These are phyloP conservation scores for Cystoisospora suis DNA, from an alignment of 169 alveolate species.

Conservation along the genomic window DNA sequence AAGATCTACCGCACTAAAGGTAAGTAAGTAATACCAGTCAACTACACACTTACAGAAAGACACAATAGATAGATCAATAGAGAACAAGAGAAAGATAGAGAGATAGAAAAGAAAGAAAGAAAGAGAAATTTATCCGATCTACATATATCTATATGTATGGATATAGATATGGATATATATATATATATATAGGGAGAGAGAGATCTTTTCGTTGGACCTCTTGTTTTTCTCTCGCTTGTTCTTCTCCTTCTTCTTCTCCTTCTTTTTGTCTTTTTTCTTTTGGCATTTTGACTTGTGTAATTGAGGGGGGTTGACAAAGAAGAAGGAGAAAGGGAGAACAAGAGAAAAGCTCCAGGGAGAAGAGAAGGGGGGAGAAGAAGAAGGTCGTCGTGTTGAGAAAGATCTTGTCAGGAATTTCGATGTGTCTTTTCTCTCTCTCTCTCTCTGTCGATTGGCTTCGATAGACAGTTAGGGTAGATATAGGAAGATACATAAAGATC, in stretches of 20 bases:
- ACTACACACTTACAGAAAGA: not conserved
- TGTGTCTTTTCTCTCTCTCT: not conserved
- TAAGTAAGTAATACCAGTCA: not conserved
- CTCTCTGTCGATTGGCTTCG: not conserved
- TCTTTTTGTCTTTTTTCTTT: not conserved
- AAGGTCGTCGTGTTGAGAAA: not conserved
- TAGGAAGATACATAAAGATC: no score
- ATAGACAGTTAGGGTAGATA: no score
- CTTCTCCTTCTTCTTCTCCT: not conserved
- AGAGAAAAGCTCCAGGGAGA: no score
- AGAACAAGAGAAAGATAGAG: not conserved
- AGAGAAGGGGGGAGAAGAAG: no score
- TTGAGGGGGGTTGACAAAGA: no score
- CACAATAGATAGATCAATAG: not conserved
- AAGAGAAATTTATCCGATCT: not conserved
- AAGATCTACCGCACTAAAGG: constrained; percentile 60
- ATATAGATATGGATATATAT: not conserved
- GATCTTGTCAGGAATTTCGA: not conserved
- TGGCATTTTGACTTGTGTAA: not conserved
- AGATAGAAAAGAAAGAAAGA: not conserved
- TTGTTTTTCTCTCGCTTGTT: not conserved
- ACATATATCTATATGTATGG: not conserved
- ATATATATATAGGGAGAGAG: not conserved
- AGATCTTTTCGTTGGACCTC: not conserved
- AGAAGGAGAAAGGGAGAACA: not conserved